Evolutionary conservation across 345 rosid genomes (phyloP).

Genomic region (Garcia nutans): DNA sequence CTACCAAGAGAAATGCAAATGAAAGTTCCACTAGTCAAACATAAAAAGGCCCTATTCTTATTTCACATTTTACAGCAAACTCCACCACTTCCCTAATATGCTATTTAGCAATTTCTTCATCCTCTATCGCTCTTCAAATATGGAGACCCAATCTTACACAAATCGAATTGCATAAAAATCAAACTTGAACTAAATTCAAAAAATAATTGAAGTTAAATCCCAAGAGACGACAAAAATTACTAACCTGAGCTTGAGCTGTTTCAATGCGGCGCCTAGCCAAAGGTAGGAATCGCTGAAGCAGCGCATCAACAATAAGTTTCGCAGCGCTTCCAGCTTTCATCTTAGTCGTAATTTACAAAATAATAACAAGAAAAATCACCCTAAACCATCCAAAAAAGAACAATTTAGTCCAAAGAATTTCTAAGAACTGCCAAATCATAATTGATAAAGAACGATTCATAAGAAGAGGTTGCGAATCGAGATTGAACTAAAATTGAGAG

Average conservation of each 20-base stretch:
- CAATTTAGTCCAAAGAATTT: constrained; percentile 1
- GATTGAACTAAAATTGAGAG: background rate
- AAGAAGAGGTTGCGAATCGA: background rate
- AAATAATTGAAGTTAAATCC: background rate
- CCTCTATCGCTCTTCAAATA: background rate
- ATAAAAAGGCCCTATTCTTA: background rate
- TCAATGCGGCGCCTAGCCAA: constrained; percentile 95
- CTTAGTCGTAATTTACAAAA: constrained; percentile 4
- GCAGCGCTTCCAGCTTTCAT: constrained; percentile 97
- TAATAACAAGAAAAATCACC: constrained; percentile 3
- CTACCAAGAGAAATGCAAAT: background rate
- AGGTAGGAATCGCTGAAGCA: constrained; percentile 93
- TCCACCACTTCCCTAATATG: background rate
- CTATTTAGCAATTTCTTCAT: background rate
- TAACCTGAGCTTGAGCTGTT: constrained; percentile 98
- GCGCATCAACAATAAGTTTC: constrained; percentile 89
- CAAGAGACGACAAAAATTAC: constrained; percentile 12
- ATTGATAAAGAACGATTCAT: background rate
- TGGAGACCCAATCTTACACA: constrained; percentile 1
- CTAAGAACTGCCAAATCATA: background rate
- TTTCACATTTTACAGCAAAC: background rate
- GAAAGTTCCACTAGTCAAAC: background rate
- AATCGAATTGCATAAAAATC: background rate
- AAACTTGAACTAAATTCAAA: background rate
- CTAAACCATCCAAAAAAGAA: background rate